phyloP scores from a whole-genome alignment of 2,329 filamentous ascomycete genomes.

The Teratosphaeriaceae sp. region DNA sequence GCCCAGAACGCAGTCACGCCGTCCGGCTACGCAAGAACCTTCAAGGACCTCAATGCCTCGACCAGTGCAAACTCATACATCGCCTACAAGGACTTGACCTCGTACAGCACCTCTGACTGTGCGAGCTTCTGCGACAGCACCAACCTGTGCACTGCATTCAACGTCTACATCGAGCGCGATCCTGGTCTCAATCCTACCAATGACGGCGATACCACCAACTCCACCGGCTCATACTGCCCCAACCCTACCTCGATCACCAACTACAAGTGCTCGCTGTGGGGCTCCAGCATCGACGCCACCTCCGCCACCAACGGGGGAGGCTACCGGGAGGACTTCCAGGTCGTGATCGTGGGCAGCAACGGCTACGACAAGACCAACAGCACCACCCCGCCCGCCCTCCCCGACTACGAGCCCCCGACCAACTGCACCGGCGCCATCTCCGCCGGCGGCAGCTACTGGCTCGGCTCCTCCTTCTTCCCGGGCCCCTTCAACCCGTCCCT shows the following conservation, averaged over 20 bases:
- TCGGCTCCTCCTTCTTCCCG: slow-evolving; percentile 27
- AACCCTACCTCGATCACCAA: slow-evolving; percentile 32
- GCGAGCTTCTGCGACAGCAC: slow-evolving; percentile 27
- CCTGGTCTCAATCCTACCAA: slow-evolving; percentile 26
- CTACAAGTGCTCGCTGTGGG: slow-evolving; percentile 36
- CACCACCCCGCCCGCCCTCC: slow-evolving; percentile 8
- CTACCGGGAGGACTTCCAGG: slow-evolving; percentile 19
- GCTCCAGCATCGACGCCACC: slow-evolving; percentile 26
- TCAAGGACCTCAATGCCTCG: slow-evolving; percentile 27
- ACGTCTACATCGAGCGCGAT: slow-evolving; percentile 31
- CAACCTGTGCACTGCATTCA: slow-evolving; percentile 28
- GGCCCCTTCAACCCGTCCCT: slow-evolving; percentile 26
- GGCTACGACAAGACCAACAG: slow-evolving; percentile 22
- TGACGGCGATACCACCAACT: slow-evolving; percentile 20
- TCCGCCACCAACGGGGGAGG: slow-evolving; percentile 21
- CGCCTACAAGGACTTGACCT: slow-evolving; percentile 23
- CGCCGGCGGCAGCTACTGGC: slow-evolving; percentile 13
- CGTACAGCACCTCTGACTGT: slow-evolving; percentile 27
- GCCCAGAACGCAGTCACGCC: slow-evolving; percentile 14
- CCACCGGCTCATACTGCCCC: slow-evolving; percentile 26
- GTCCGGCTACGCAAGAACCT: slow-evolving; percentile 23
- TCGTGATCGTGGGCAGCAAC: slow-evolving; percentile 19
- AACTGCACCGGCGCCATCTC: slow-evolving; percentile 11
- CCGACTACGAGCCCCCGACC: slow-evolving; percentile 12
- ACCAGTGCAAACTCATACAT: slow-evolving; percentile 27